phyloP scores from a whole-genome alignment of 179 eudicot genomes.

The Silene vulgaris region DNA sequence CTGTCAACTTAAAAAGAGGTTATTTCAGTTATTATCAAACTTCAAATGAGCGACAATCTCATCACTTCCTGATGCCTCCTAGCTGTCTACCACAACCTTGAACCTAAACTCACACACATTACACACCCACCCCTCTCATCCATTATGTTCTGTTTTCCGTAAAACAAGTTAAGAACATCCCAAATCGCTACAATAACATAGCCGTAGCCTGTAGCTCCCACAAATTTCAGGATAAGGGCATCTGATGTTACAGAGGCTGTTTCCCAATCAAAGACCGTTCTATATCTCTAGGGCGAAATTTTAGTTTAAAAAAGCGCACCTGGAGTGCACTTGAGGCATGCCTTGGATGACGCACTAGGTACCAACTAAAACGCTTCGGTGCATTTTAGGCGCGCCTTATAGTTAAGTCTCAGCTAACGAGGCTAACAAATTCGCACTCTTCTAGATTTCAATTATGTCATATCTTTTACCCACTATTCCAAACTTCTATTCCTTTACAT shows the following conservation, averaged over 20 bases:
- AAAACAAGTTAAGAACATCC: background rate
- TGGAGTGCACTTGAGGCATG: too few species aligned
- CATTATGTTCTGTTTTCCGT: background rate
- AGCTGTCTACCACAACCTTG: background rate
- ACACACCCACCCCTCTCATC: conserved; percentile 7
- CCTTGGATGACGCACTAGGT: too few species aligned
- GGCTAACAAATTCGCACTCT: too few species aligned
- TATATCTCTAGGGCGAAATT: background rate
- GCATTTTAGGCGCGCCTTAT: too few species aligned
- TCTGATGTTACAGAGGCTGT: background rate
- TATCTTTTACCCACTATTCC: too few species aligned
- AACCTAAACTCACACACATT: too few species aligned
- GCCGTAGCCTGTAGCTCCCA: background rate
- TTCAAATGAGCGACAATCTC: background rate
- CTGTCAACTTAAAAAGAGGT: background rate
- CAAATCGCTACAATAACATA: background rate
- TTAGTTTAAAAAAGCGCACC: too few species aligned
- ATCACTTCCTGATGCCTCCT: background rate
- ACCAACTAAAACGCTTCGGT: too few species aligned
- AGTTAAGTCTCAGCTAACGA: too few species aligned
- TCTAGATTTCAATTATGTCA: too few species aligned
- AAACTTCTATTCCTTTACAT: too few species aligned
- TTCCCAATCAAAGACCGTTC: too few species aligned
- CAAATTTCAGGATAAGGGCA: background rate
- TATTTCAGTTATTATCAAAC: background rate